Base-by-base conservation (phyloP, 352 stramenopile species). In the Pythium sp. region DNA sequence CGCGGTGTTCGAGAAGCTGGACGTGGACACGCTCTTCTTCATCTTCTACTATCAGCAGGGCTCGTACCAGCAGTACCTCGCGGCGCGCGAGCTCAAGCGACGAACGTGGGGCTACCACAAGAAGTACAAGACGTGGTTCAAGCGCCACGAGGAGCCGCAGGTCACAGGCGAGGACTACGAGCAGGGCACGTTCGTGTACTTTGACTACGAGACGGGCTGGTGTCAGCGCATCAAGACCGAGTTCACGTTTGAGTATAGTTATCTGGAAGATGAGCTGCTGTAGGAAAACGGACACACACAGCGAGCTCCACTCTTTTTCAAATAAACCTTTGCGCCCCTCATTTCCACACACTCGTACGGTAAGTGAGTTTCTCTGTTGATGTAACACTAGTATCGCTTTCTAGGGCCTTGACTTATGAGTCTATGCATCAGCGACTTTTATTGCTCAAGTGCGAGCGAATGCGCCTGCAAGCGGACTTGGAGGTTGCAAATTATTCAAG, bases 81-180 rank as follows among this genome's bases (percentile, higher is more conserved):
- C 97, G 24, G 98, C 98, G 28, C 86, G 94, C 5, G 96, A 99
- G 77, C 90, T 99, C 60, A 99, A 99, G 84, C 97, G 97, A 75
- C 94, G 98, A 76, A 98, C 91, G 71, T 99, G 98, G 98, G 87
- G 98, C 47, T 99, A 99, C 81, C 97, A 99, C 86, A 99, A 99
- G 74, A 99, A 99, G 92, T 99, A 99, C 84, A 98, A 98, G 87
- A 99, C 98, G 54, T 99, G 98, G 98, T 99, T 99, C 78, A 98
- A 99, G 84, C 92, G 97, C 38, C 97, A 99, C 72, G 90, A 99
- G 75, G 97, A 99, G 78, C 95, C 96, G 14, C 86, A 97, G 71
- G 78, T 98, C 15, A 99, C 97, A 59, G 99, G 95, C 2, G 96
- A 99, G 66, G 96, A 99, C 71, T 99, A 99, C 82, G 98, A 99